These are phyloP conservation scores for Penicillium paxilli DNA, from an alignment of 495 filamentous ascomycete species.

Conservation along the genomic window DNA sequence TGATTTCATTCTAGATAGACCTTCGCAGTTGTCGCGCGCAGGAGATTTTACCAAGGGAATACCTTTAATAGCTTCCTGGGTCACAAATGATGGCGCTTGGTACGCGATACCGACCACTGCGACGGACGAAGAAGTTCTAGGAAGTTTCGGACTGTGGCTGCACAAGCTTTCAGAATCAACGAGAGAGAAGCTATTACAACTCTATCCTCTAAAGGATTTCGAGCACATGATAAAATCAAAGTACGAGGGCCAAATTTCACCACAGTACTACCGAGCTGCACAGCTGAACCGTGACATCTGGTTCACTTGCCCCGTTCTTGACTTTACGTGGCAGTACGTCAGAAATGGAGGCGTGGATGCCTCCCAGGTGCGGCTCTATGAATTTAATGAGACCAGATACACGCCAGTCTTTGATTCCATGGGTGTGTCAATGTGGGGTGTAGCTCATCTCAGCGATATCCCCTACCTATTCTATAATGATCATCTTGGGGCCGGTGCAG, in stretches of 20 bases:
- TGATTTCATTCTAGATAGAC: conserved; percentile 39
- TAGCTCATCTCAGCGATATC: conserved; percentile 46
- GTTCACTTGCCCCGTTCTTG: conserved; percentile 45
- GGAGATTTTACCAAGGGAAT: conserved; percentile 34
- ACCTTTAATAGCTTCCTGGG: conserved; percentile 34
- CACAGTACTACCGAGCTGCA: conserved; percentile 44
- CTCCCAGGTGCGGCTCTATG: conserved; percentile 36
- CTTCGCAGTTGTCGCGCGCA: conserved; percentile 33
- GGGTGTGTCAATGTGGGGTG: conserved; percentile 34
- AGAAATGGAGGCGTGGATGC: conserved; percentile 17
- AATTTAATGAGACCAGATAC: conserved; percentile 44
- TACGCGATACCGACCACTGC: conserved; percentile 22
- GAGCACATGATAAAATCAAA: conserved; percentile 16
- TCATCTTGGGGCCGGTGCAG: conserved; percentile 13
- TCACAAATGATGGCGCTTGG: conserved; percentile 33
- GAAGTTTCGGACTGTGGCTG: conserved; percentile 27
- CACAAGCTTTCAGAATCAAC: conserved; percentile 18
- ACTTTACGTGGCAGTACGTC: conserved; percentile 37
- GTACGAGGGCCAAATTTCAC: conserved; percentile 18
- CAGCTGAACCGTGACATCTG: conserved; percentile 46
- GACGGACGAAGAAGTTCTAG: conserved; percentile 26
- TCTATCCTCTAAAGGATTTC: conserved; percentile 45
- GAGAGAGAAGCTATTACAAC: conserved; percentile 17
- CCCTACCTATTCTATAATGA: conserved; percentile 42
- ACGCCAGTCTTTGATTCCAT: conserved; percentile 26